phyloP scores from a whole-genome alignment of 2,329 filamentous ascomycete species.

The Trichocomaceae sp. region DNA sequence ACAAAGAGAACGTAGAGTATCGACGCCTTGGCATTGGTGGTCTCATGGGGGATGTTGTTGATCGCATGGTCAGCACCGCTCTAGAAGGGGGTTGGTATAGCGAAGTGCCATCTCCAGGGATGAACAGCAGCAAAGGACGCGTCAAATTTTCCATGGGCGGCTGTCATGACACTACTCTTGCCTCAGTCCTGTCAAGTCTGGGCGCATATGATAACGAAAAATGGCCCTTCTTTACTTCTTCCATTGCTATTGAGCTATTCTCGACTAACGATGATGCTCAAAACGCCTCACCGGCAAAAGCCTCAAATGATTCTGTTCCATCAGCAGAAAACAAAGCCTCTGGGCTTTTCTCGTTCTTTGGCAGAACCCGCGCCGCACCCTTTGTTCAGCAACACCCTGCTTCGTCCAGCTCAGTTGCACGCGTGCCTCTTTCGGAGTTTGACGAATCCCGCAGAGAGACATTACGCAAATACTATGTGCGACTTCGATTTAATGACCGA shows the following conservation, averaged over 20 bases:
- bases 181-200: conserved; percentile 66
- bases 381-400: conserved; percentile 12
- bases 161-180: conserved; percentile 91
- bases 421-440: conserved; percentile 26
- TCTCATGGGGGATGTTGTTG: conserved; percentile 75
- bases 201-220: conserved; percentile 66
- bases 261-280: conserved; percentile 28
- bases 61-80: conserved; percentile 61
- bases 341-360: conserved; percentile 28
- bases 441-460: conserved; percentile 23
- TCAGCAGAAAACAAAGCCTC: conserved; percentile 19
- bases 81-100: conserved; percentile 52
- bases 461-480: conserved; percentile 68
- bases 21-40: conserved; percentile 81
- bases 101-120: conserved; percentile 47
- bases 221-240: conserved; percentile 93
- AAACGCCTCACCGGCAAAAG: conserved; percentile 14
- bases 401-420: conserved; percentile 27
- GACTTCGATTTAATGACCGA: conserved; percentile 83
- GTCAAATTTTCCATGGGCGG: conserved; percentile 73
- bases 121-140: conserved; percentile 32
- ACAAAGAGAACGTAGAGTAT: conserved; percentile 77
- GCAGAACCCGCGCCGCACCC: conserved; percentile 16
- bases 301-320: conserved; percentile 22
- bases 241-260: conserved; percentile 88